A percentile compares a stretch with the other conserved stretches of the same genome.
phyloP scores from a whole-genome alignment of 2,329 filamentous ascomycete species.

The Leptographium wingfieldii region DNA sequence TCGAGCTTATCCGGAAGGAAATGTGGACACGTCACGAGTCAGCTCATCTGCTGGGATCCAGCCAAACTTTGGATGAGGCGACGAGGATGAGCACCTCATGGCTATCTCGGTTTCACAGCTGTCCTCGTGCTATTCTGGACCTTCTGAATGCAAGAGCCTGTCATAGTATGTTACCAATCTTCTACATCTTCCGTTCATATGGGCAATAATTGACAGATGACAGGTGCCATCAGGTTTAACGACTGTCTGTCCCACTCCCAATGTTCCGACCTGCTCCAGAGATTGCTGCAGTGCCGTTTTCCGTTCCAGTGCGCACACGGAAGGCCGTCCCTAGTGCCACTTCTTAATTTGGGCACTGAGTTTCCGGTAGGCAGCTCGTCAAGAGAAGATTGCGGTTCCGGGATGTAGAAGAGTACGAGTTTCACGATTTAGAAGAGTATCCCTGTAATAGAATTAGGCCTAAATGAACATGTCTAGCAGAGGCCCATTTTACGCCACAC shows the following conservation, averaged over 20 bases:
- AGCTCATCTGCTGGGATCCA: not conserved
- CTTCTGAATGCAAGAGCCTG: conserved; percentile 66
- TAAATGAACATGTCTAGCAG: no score
- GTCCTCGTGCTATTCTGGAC: conserved; percentile 64
- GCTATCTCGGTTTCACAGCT: conserved; percentile 51
- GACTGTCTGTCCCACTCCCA: conserved; percentile 47
- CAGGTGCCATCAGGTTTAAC: conserved; percentile 73
- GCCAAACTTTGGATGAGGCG: not conserved
- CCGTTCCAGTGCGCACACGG: conserved; percentile 82
- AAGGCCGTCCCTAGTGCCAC: conserved; percentile 49
- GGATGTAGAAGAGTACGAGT: no score
- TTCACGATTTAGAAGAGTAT: no score
- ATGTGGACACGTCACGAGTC: conserved; percentile 38
- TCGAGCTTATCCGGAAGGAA: conserved; percentile 63
- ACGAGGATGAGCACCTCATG: conserved; percentile 25
- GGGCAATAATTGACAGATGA: conserved; percentile 4
- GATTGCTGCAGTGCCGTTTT: conserved; percentile 51
- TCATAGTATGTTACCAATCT: conserved; percentile 36
- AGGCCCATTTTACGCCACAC: not conserved
- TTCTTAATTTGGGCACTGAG: conserved; percentile 18
- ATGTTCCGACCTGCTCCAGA: conserved; percentile 43
- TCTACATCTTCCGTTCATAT: no score
- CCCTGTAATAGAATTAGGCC: no score
- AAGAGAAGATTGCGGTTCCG: no score
- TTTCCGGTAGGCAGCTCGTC: no score